These are phyloP conservation scores for Candida glucosophila DNA, from an alignment of 1,139 yeast species.

Conservation along the genomic window DNA sequence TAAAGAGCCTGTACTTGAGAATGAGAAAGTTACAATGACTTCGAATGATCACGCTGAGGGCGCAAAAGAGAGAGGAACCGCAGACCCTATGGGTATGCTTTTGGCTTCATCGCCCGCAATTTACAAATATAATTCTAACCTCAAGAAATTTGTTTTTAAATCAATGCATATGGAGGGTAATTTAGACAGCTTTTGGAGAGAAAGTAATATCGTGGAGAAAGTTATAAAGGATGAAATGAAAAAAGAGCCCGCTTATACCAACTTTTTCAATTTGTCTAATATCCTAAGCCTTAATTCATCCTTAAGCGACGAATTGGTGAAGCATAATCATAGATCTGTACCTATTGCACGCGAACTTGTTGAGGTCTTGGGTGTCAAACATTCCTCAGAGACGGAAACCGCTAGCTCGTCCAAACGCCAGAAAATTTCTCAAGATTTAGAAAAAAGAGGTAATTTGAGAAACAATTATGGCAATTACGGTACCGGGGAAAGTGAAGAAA, in stretches of 20 bases:
- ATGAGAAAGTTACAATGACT: constrained; percentile 5
- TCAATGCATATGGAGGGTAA: constrained; percentile 17
- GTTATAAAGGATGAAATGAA: constrained; percentile 3
- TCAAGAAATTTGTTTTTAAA: constrained; percentile 16
- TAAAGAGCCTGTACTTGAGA: constrained; percentile 5
- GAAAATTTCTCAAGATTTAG: constrained; percentile 4
- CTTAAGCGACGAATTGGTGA: constrained; percentile 7
- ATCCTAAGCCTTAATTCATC: constrained; percentile 15
- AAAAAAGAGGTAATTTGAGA: constrained; percentile 2
- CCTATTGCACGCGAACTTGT: constrained; percentile 12
- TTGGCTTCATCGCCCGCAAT: constrained; percentile 23
- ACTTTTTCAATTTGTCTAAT: constrained; percentile 23
- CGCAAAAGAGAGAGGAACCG: neutral
- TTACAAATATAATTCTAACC: constrained; percentile 17
- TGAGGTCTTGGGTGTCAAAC: constrained; percentile 11
- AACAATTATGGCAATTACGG: constrained; percentile 17
- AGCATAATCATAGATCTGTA: constrained; percentile 7
- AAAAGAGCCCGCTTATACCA: constrained; percentile 11
- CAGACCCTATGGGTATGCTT: constrained; percentile 6
- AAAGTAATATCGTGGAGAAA: constrained; percentile 15
- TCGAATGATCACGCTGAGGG: neutral
- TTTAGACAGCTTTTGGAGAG: constrained; percentile 14
- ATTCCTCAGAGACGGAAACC: constrained; percentile 9
- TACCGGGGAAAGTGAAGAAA: constrained; percentile 20
- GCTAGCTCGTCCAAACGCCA: constrained; percentile 10